A percentile compares a stretch with the other conserved stretches of the same genome.
Evolutionary conservation across 2,329 filamentous ascomycete genomes (phyloP).

Genomic region (Paramyrothecium roridum): DNA sequence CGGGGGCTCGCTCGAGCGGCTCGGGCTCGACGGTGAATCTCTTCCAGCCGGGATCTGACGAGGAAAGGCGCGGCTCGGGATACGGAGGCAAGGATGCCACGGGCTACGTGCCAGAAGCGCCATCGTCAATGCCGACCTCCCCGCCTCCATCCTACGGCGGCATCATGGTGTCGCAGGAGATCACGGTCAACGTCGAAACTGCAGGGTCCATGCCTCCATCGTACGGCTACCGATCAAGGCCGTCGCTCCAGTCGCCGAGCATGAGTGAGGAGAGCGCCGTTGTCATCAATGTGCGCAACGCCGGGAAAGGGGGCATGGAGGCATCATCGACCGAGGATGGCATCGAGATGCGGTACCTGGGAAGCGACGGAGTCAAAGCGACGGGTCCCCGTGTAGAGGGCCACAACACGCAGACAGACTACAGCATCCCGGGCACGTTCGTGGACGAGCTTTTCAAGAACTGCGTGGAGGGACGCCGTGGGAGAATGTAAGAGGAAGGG

Average conservation of each 20-base stretch:
- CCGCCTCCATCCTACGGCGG: slow-evolving; percentile 37
- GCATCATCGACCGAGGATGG: not conserved
- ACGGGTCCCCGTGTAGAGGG: not conserved
- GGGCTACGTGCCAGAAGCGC: slow-evolving; percentile 9
- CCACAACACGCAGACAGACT: not conserved
- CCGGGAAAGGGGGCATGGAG: not conserved
- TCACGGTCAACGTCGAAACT: slow-evolving; percentile 47
- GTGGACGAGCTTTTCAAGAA: slow-evolving; percentile 1
- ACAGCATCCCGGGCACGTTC: not conserved
- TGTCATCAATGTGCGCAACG: not conserved
- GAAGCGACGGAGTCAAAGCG: not conserved
- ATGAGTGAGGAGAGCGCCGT: not conserved
- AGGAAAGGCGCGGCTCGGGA: not conserved
- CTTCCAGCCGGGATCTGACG: slow-evolving; percentile 8
- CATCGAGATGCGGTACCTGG: slow-evolving; percentile 1
- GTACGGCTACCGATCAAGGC: not conserved
- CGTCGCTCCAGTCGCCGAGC: not conserved
- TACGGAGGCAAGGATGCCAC: not conserved
- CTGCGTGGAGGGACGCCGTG: not conserved
- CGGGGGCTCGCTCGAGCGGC: slow-evolving; percentile 10
- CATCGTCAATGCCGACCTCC: slow-evolving; percentile 18
- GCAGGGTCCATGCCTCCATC: slow-evolving; percentile 2
- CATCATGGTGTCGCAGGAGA: slow-evolving; percentile 61
- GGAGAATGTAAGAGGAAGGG: not conserved
- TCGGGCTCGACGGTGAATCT: slow-evolving; percentile 22